phyloP scores from a whole-genome alignment of 202 grass and related monocot species.

The Hordeum pubiflorum region DNA sequence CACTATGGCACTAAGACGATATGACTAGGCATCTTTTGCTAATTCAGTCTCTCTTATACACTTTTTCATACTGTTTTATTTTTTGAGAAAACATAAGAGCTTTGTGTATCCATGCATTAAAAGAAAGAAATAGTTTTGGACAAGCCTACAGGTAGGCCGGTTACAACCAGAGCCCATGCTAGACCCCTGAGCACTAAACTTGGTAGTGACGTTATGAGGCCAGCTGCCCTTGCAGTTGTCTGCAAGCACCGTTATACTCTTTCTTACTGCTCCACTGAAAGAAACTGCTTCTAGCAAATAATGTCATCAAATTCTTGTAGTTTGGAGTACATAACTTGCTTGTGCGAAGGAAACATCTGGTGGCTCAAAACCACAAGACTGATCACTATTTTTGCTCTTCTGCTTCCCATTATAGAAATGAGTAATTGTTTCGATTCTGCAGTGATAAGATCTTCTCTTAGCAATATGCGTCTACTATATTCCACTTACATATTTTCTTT shows the following conservation, averaged over 20 bases:
- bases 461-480: neutral
- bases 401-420: neutral
- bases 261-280: neutral
- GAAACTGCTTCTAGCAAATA: neutral
- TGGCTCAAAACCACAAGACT: neutral
- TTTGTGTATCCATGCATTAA: too few species aligned
- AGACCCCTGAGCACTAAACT: neutral
- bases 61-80: neutral
- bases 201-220: neutral
- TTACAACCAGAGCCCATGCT: neutral
- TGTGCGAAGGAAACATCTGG: neutral
- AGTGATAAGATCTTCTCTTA: neutral
- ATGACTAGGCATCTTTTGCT: neutral
- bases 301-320: neutral
- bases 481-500: neutral
- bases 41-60: conserved; percentile 2
- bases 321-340: neutral
- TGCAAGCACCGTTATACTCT: neutral
- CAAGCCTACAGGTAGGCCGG: neutral
- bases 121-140: neutral
- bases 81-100: too few species aligned
- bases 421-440: neutral
- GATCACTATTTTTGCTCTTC: conserved; percentile 2
- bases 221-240: too few species aligned
- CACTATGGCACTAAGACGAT: neutral